These are phyloP conservation scores for Colletotrichum cordylinicola DNA, from an alignment of 2,329 filamentous ascomycete genomes.

Conservation along the genomic window DNA sequence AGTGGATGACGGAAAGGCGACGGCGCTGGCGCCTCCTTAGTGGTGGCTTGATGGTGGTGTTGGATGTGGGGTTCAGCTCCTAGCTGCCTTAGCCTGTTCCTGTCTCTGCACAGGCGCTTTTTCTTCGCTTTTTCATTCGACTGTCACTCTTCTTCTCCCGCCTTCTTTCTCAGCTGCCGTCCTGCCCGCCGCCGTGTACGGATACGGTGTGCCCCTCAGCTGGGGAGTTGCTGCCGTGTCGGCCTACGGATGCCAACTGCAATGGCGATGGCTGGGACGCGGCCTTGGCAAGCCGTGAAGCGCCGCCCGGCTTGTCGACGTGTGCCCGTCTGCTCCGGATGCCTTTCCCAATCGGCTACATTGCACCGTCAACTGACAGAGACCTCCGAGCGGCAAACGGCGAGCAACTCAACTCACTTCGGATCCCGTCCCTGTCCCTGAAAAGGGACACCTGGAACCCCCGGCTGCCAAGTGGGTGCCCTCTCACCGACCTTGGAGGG, in stretches of 20 bases:
- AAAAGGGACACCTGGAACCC: neutral
- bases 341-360: neutral
- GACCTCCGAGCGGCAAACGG: neutral
- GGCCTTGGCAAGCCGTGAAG: neutral
- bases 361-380: neutral
- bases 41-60: neutral
- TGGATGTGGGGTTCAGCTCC: neutral
- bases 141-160: neutral
- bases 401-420: neutral
- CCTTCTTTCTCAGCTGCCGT: neutral
- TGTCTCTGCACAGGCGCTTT: neutral
- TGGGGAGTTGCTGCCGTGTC: neutral
- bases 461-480: constrained; percentile 1
- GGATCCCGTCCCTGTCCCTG: constrained; percentile 2
- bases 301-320: neutral
- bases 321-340: neutral
- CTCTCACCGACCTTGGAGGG: neutral
- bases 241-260: neutral
- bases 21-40: neutral
- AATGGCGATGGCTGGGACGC: neutral
- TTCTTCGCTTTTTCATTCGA: neutral
- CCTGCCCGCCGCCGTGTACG: neutral
- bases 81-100: neutral
- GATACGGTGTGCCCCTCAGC: neutral
- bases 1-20: constrained; percentile 5